Conservation (phyloP, 1,284 basidiomycete species). For the Pseudozyma sp. region DNA sequence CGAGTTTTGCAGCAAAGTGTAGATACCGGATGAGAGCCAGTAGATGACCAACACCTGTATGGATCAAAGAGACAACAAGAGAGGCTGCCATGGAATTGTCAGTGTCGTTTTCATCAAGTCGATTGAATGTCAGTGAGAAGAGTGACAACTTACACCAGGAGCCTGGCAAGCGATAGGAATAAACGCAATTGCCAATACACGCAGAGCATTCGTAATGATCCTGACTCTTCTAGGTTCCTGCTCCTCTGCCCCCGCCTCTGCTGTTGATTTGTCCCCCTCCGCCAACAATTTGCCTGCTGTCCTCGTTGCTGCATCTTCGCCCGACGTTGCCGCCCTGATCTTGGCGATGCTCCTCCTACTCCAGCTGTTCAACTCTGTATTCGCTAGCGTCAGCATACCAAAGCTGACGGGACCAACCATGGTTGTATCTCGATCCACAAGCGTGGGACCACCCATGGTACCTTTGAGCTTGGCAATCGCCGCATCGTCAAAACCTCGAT, state of each 20-base stretch:
- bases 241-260: slow-evolving; percentile 27
- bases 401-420: slow-evolving; percentile 61
- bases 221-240: slow-evolving; percentile 66
- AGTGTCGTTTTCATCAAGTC: background rate
- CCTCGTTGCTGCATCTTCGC: slow-evolving; percentile 27
- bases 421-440: slow-evolving; percentile 59
- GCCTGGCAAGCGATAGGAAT: slow-evolving; percentile 81
- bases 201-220: slow-evolving; percentile 76
- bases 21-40: slow-evolving; percentile 84
- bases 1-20: slow-evolving; percentile 83
- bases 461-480: slow-evolving; percentile 50
- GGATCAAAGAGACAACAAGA: background rate
- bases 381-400: slow-evolving; percentile 60
- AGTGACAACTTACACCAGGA: slow-evolving; percentile 76
- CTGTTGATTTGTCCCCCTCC: background rate
- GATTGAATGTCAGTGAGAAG: background rate
- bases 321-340: slow-evolving; percentile 23
- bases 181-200: slow-evolving; percentile 77
- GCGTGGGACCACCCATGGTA: slow-evolving; percentile 60
- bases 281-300: slow-evolving; percentile 31
- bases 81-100: background rate
- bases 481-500: slow-evolving; percentile 58
- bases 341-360: slow-evolving; percentile 45
- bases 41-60: slow-evolving; percentile 81
- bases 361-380: slow-evolving; percentile 61